Evolutionary conservation across 2,329 filamentous ascomycete species (phyloP).

Genomic region (Magnaporthales sp.): DNA sequence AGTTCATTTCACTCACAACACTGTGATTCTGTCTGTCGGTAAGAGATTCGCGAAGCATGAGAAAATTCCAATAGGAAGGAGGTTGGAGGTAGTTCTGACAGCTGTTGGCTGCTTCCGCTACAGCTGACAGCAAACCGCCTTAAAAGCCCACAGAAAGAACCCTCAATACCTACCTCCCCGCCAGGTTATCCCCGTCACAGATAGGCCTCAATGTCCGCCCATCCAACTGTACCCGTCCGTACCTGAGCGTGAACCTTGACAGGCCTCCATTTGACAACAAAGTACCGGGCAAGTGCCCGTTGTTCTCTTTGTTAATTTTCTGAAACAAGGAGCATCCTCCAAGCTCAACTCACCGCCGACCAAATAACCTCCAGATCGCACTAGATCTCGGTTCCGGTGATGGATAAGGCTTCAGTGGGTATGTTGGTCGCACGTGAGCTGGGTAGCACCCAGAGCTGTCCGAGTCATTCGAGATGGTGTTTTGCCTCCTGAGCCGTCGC

Average conservation of each 20-base stretch:
- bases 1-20: not conserved
- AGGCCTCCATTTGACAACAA: not conserved
- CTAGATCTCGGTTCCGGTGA: slow-evolving; percentile 12
- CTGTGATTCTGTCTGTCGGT: not conserved
- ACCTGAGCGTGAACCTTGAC: not conserved
- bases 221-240: not conserved
- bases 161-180: not conserved
- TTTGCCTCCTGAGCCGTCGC: slow-evolving; percentile 12
- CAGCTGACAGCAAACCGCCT: not conserved
- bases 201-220: not conserved
- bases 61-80: not conserved
- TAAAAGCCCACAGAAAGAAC: not conserved
- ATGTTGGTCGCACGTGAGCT: slow-evolving; percentile 19
- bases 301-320: not conserved
- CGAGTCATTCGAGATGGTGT: slow-evolving; percentile 9
- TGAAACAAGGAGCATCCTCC: not conserved
- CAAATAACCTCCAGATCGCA: slow-evolving; percentile 20
- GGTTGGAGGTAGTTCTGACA: not conserved
- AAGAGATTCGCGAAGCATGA: not conserved
- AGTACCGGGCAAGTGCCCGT: not conserved
- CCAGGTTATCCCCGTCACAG: not conserved
- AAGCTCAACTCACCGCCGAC: slow-evolving; percentile 5
- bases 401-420: slow-evolving; percentile 21
- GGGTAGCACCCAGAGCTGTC: slow-evolving; percentile 14
- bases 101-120: not conserved